Percentiles rank a stretch among this genome's conserved stretches.
phyloP scores from a whole-genome alignment of 2,329 filamentous ascomycete species.

The Teratosphaeria viscida region DNA sequence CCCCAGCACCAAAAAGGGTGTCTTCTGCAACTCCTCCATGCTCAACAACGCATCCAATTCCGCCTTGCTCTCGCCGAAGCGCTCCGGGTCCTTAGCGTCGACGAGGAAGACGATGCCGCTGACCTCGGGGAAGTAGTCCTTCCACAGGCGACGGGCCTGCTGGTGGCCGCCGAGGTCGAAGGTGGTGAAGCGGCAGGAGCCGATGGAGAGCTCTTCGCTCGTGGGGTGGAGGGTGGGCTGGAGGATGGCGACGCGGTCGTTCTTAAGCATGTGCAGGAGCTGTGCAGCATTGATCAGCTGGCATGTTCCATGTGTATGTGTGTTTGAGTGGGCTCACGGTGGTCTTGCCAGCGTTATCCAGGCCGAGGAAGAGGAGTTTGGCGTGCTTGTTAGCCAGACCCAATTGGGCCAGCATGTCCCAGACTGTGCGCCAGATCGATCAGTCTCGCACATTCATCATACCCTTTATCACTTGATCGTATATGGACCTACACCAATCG shows the following conservation, averaged over 20 bases:
- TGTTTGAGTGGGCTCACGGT: conserved; percentile 36
- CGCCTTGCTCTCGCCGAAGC: conserved; percentile 86
- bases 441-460: neutral
- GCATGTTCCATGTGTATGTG: neutral
- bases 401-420: conserved; percentile 77
- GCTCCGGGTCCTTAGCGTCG: conserved; percentile 94
- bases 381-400: conserved; percentile 92
- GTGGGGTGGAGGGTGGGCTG: conserved; percentile 87
- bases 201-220: conserved; percentile 85
- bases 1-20: conserved; percentile 88
- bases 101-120: conserved; percentile 96
- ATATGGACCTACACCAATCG: conserved; percentile 69
- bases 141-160: conserved; percentile 90
- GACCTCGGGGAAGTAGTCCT: conserved; percentile 94
- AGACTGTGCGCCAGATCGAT: conserved; percentile 46
- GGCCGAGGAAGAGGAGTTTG: conserved; percentile 85
- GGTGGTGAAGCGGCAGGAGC: conserved; percentile 71
- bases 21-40: conserved; percentile 95
- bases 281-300: conserved; percentile 7
- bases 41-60: conserved; percentile 86
- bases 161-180: conserved; percentile 91
- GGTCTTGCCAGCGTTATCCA: conserved; percentile 92
- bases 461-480: neutral
- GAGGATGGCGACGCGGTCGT: conserved; percentile 83
- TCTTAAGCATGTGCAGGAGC: conserved; percentile 92